Conservation (phyloP, 2,329 filamentous ascomycete genomes). For the Hypoxylon sp. region DNA sequence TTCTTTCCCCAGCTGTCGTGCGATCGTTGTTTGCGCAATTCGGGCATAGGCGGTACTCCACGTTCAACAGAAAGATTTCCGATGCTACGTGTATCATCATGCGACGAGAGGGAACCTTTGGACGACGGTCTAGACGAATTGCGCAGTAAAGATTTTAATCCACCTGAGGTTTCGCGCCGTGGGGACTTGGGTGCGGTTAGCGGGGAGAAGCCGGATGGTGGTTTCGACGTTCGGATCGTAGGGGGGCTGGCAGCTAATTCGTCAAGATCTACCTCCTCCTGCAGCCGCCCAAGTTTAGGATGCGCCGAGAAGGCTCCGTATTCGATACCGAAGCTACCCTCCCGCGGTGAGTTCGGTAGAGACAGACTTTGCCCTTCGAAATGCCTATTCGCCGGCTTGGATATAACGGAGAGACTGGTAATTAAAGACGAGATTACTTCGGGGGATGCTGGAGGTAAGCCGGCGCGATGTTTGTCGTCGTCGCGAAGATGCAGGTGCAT, state of each 20-base stretch:
- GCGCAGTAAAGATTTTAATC: conserved; percentile 68
- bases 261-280: conserved; percentile 61
- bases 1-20: conserved; percentile 71
- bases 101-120: conserved; percentile 63
- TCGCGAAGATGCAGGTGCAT: conserved; percentile 43
- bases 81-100: conserved; percentile 68
- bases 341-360: conserved; percentile 50
- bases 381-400: conserved; percentile 71
- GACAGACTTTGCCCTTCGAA: conserved; percentile 67
- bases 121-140: conserved; percentile 67
- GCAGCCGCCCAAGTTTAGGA: conserved; percentile 57
- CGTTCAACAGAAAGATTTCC: conserved; percentile 72
- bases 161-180: conserved; percentile 56
- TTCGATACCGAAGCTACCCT: conserved; percentile 73
- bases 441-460: conserved; percentile 63
- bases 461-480: conserved; percentile 39
- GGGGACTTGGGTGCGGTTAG: conserved; percentile 70
- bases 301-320: conserved; percentile 72
- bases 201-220: conserved; percentile 77
- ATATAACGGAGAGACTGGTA: conserved; percentile 74
- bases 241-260: conserved; percentile 72
- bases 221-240: conserved; percentile 82
- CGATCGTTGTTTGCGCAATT: conserved; percentile 63
- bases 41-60: conserved; percentile 55
- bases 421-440: conserved; percentile 76